A percentile compares a stretch with the other conserved stretches of the same genome.
Conservation (phyloP, 768 basidiomycete genomes). For the Obba rivulosa region DNA sequence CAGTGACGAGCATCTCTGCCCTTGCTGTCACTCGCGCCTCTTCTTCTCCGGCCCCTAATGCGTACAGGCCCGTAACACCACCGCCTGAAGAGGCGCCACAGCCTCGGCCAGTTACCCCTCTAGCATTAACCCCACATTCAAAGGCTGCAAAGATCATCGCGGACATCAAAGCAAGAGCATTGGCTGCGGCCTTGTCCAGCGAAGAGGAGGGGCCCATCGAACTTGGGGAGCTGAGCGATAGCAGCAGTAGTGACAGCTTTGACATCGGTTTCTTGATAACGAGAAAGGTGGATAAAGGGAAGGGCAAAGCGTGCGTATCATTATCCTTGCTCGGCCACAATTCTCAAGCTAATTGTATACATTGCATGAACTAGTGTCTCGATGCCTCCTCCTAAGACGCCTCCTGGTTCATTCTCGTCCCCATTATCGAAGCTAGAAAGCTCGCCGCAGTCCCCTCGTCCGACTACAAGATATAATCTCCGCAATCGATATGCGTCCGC, state of each 20-base stretch:
- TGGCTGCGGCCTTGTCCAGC: conserved; percentile 43
- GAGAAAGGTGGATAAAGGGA: conserved; percentile 3
- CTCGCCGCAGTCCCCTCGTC: not conserved
- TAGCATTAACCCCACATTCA: conserved; percentile 25
- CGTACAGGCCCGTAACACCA: conserved; percentile 21
- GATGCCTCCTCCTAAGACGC: not conserved
- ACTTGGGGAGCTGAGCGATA: conserved; percentile 40
- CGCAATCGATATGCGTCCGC: conserved; percentile 9
- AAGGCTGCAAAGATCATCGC: conserved; percentile 59
- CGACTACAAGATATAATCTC: conserved; percentile 14
- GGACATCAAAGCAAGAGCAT: conserved; percentile 54
- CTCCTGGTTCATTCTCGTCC: conserved; percentile 1
- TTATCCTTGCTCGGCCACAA: not conserved
- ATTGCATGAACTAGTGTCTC: not conserved
- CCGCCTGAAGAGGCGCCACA: conserved; percentile 16
- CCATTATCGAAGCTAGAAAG: not conserved
- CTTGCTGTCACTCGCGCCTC: not conserved
- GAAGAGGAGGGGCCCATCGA: conserved; percentile 26
- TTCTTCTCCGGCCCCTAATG: conserved; percentile 1
- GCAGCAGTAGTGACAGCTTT: conserved; percentile 40
- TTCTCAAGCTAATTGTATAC: not conserved
- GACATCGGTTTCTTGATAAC: conserved; percentile 5
- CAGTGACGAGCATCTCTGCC: not conserved
- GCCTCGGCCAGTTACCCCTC: conserved; percentile 26
- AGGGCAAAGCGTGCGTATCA: conserved; percentile 5